phyloP scores from a whole-genome alignment of 139 green algal genomes.

The Trebouxia sp. region DNA sequence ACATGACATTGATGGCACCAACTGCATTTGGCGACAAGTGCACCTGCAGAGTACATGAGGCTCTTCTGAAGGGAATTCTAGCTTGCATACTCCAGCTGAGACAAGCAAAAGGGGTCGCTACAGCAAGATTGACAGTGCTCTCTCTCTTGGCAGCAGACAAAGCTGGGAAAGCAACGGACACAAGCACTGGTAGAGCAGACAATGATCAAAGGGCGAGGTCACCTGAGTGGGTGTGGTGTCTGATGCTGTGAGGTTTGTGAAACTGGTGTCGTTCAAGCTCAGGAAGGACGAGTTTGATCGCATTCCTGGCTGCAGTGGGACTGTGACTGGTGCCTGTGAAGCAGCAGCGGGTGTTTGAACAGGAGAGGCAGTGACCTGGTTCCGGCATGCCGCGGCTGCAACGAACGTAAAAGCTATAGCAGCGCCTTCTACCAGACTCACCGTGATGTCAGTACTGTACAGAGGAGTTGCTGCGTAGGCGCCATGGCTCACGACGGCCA shows the following conservation, averaged over 20 bases:
- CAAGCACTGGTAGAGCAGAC: not conserved
- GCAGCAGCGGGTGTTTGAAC: not conserved
- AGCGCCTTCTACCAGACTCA: not conserved
- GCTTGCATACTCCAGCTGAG: too few species aligned
- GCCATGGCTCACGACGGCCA: not conserved
- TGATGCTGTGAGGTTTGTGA: not conserved
- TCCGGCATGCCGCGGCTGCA: too few species aligned
- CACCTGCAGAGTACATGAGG: slow-evolving; percentile 33
- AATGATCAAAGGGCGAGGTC: not conserved
- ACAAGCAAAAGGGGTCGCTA: too few species aligned
- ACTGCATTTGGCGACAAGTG: slow-evolving; percentile 41
- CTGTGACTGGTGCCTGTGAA: slow-evolving; percentile 6
- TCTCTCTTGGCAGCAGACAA: not conserved
- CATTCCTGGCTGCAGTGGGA: not conserved
- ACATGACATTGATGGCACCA: slow-evolving; percentile 41
- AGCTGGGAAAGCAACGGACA: not conserved
- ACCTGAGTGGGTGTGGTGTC: slow-evolving; percentile 20
- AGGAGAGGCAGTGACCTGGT: too few species aligned
- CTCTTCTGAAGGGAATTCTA: not conserved
- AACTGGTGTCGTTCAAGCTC: not conserved
- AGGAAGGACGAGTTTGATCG: slow-evolving; percentile 13
- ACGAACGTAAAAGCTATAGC: not conserved
- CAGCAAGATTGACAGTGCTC: not conserved
- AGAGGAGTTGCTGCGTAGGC: not conserved
- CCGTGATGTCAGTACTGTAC: not conserved